Base-by-base conservation (phyloP, 495 filamentous ascomycete genomes). In the Tuber brumale region DNA sequence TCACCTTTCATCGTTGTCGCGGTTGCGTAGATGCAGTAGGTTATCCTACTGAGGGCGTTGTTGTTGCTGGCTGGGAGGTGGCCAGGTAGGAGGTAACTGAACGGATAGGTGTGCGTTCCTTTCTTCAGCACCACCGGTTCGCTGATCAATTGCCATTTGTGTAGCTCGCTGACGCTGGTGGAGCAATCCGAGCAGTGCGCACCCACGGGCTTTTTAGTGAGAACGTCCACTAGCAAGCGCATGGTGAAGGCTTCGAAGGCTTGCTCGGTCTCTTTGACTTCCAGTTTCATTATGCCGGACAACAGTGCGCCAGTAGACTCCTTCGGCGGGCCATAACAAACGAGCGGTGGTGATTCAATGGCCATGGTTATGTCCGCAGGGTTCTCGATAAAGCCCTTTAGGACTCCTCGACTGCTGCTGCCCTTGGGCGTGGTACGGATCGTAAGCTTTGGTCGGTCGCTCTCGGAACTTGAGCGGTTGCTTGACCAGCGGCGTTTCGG, bases 311-410 rank as follows among this genome's bases (percentile, higher is more conserved):
- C 95, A 10, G 91, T 92, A 39, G 94, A 97, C 78, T 88, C 88
- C 70, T 90, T 86, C 1, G 93, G 87, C 12, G 87, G 85, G 31
- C 93, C 94, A 81, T 94, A 94, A 85, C 96, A 91, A 23, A 97
- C 89, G 16, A 95, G 86, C 1, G 95, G 95, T 0, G 95, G 93
- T 3, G 93, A 97, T 85, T 99, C 95, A 74, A 97, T 92, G 48
- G 89, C 86, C 84, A 95, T 89, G n/a, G 71, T 57, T 39, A 78
- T 76, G 71, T 74, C 76, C 27, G 69, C 46, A 51, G 74, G 39
- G 35, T 44, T 71, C 57, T 70, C 75, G 45, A 35, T 4, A 19
- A 19, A 74, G 69, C 42, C 72, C 76, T 78, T 81, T 57, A 69
- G 19, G 1, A 12, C 57, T 19, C 57, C 57, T 35, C 57, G 27